A percentile compares a stretch with the other conserved stretches of the same genome.
phyloP scores from a whole-genome alignment of 2,329 filamentous ascomycete genomes.

The Colletotrichum navitas region DNA sequence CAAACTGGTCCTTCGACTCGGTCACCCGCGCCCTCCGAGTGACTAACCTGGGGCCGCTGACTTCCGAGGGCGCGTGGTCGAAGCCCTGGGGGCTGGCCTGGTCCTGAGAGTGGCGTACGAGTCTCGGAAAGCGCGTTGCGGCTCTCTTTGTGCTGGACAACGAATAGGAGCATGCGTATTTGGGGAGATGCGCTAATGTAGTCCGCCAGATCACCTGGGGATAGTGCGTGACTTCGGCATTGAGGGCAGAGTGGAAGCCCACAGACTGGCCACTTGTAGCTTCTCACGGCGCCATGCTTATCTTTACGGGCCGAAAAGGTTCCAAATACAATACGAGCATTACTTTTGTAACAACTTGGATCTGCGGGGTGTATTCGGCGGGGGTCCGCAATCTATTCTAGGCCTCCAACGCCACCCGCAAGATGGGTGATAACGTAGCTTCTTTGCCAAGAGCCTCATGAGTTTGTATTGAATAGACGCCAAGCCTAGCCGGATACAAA shows the following conservation, averaged over 20 bases:
- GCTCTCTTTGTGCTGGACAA: no score
- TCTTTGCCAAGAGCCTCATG: background rate
- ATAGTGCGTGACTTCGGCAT: background rate
- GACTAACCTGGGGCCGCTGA: conserved; percentile 3
- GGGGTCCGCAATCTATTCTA: no score
- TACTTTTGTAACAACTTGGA: no score
- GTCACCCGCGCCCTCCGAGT: conserved; percentile 15
- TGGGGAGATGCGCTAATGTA: background rate
- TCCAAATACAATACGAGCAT: background rate
- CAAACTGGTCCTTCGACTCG: conserved; percentile 29
- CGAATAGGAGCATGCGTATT: no score
- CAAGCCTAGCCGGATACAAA: background rate
- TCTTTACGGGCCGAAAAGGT: background rate
- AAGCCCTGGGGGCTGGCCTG: conserved; percentile 24
- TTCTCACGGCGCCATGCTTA: background rate
- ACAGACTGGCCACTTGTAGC: background rate
- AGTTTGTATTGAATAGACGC: background rate
- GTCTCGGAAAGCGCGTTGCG: background rate
- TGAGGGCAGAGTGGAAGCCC: background rate
- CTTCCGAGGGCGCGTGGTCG: conserved; percentile 26
- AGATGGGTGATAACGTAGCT: background rate
- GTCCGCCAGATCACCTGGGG: background rate
- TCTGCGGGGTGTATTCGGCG: background rate
- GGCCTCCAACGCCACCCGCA: no score
- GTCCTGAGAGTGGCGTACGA: background rate